phyloP scores from a whole-genome alignment of 1,139 yeast species.

The Yamadazyma triangularis region DNA sequence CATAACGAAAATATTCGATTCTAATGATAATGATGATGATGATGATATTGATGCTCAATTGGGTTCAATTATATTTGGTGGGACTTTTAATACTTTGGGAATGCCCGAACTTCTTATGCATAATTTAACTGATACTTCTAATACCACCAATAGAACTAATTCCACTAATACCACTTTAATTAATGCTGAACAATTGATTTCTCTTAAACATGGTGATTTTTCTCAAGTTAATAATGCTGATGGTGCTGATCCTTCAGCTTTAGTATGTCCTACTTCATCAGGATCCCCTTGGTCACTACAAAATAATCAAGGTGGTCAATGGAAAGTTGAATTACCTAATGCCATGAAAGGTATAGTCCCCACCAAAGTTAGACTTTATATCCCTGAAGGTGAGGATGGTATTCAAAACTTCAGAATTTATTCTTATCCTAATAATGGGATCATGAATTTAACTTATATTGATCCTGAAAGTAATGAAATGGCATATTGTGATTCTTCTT shows the following conservation, averaged over 20 bases:
- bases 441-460: slow-evolving; percentile 84
- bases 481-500: slow-evolving; percentile 77
- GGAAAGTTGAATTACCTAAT: slow-evolving; percentile 61
- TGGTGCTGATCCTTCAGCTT: slow-evolving; percentile 27
- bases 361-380: slow-evolving; percentile 68
- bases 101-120: slow-evolving; percentile 40
- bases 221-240: slow-evolving; percentile 48
- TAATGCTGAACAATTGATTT: slow-evolving; percentile 62
- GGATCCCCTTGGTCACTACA: slow-evolving; percentile 52
- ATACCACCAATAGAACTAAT: slow-evolving; percentile 22
- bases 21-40: slow-evolving; percentile 16
- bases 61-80: slow-evolving; percentile 72
- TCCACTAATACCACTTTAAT: slow-evolving; percentile 33
- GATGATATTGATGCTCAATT: slow-evolving; percentile 6
- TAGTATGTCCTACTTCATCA: slow-evolving; percentile 53
- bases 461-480: slow-evolving; percentile 63
- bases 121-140: slow-evolving; percentile 20
- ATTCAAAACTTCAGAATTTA: slow-evolving; percentile 67
- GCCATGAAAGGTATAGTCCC: slow-evolving; percentile 55
- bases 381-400: slow-evolving; percentile 51
- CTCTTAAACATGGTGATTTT: slow-evolving; percentile 60
- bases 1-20: slow-evolving; percentile 48
- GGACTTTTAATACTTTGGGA: slow-evolving; percentile 64
- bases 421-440: slow-evolving; percentile 79
- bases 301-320: slow-evolving; percentile 54